Conservation (phyloP, 768 basidiomycete genomes). For the Tylopilus cervinicoccineus region DNA sequence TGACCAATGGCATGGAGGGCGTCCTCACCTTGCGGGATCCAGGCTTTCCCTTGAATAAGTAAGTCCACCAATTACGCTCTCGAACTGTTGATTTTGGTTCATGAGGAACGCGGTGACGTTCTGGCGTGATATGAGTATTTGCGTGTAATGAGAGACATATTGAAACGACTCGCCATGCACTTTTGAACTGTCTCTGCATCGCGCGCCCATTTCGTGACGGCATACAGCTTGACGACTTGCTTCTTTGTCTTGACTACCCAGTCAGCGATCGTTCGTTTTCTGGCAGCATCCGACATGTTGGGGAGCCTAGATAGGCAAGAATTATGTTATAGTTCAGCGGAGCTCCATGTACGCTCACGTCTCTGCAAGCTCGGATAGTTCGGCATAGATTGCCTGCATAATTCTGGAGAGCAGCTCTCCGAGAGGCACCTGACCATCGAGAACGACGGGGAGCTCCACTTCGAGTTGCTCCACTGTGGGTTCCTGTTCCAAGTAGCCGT, state of each 20-base stretch:
- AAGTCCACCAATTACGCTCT: slow-evolving; percentile 58
- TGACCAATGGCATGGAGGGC: neutral
- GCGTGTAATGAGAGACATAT: neutral
- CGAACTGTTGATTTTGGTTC: slow-evolving; percentile 83
- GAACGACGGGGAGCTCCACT: slow-evolving; percentile 67
- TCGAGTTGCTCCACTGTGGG: slow-evolving; percentile 56
- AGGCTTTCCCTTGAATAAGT: slow-evolving; percentile 65
- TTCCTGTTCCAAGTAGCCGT: slow-evolving; percentile 36
- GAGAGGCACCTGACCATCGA: slow-evolving; percentile 70
- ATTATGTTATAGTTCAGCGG: slow-evolving; percentile 3
- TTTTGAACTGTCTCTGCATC: slow-evolving; percentile 83
- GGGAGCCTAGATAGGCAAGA: slow-evolving; percentile 49
- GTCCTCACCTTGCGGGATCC: slow-evolving; percentile 68
- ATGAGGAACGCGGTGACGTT: slow-evolving; percentile 86
- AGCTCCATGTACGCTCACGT: slow-evolving; percentile 49
- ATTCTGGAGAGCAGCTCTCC: slow-evolving; percentile 74
- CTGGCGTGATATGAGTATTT: slow-evolving; percentile 34
- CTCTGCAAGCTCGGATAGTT: slow-evolving; percentile 79
- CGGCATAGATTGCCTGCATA: slow-evolving; percentile 76
- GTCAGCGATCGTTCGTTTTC: slow-evolving; percentile 79
- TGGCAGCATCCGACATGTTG: slow-evolving; percentile 74
- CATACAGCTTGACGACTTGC: slow-evolving; percentile 86
- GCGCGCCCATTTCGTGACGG: slow-evolving; percentile 81
- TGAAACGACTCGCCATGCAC: slow-evolving; percentile 58
- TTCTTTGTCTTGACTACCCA: slow-evolving; percentile 91